Evolutionary conservation across 2,329 filamentous ascomycete species (phyloP), one percentile per base, ranked within the genome.

Genomic region (Diaporthe aspalathi): DNA sequence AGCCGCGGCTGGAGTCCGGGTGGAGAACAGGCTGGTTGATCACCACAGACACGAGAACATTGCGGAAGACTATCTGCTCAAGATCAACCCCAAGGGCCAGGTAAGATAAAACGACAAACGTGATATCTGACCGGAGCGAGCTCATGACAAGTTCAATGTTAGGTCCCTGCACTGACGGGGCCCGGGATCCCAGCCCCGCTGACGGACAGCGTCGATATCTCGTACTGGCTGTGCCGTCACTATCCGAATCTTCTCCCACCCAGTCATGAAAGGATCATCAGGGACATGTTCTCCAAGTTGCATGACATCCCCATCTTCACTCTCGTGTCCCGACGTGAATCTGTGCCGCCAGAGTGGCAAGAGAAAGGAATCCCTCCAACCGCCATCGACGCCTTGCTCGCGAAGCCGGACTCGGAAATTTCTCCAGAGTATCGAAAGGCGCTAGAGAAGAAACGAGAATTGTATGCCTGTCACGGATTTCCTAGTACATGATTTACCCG

Each of bases 61-160:
- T 22, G 40, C 24, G 22, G 57, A 62, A n/a, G 57, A 62, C 17
- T 62, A 62, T n/a, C 40, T 62, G 17, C 8, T 47, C 17, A 32
- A 62, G 3, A 14, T 62, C 57, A 62, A 62, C 24, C 57, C 57
- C 17, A 62, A 62, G 57, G 57, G 57, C 12, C 57, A 62, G 20
- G 57, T 62, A 62, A 9, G 57, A n/a, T n/a, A 6, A 17, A 22
- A n/a, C 40, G 17, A 20, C 1, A 14, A 12, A 32, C 12, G 0
- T 8, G 14, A 1, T 12, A 47, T 22, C 6, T 12, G 20, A 24
- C 2, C 14, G 9, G 3, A 29, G n/a, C 9, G 22, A 27, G 16
- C 57, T 62, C 40, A 62, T 11, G 3, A 32, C 1, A 7, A 20
- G 8, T 35, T n/a, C n/a, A n/a, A n/a, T n/a, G n/a, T n/a, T 7